phyloP scores from a whole-genome alignment of 148 eudicot species.

The Rheum nobile region DNA sequence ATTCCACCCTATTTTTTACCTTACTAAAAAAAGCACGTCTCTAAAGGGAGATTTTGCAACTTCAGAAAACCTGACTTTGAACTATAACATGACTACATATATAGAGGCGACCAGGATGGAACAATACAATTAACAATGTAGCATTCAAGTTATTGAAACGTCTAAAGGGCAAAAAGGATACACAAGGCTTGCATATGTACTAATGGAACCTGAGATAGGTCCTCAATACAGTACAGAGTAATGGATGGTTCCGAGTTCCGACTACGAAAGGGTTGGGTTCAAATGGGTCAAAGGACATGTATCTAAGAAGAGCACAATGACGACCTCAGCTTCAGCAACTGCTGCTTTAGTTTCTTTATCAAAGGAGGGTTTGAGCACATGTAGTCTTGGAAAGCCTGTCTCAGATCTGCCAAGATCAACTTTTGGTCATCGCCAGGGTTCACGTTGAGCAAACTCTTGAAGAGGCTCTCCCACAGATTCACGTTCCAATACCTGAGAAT shows the following conservation, averaged over 20 bases:
- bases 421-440: slow-evolving; percentile 45
- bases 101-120: background rate
- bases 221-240: too few species aligned
- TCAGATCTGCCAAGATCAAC: slow-evolving; percentile 36
- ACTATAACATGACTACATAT: background rate
- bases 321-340: slow-evolving; percentile 56
- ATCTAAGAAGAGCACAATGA: slow-evolving; percentile 65
- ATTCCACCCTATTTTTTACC: too few species aligned
- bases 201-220: background rate
- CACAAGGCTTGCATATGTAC: background rate
- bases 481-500: slow-evolving; percentile 68
- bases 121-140: background rate
- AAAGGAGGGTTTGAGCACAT: slow-evolving; percentile 49
- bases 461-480: slow-evolving; percentile 63
- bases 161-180: background rate
- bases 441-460: slow-evolving; percentile 51
- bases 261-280: background rate
- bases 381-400: slow-evolving; percentile 53
- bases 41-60: too few species aligned
- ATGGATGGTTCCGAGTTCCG: too few species aligned
- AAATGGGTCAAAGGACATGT: background rate
- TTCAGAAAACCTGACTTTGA: background rate
- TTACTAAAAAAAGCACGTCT: too few species aligned
- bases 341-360: slow-evolving; percentile 66
- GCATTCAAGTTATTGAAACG: background rate